These are phyloP conservation scores for Nicotiana undulata DNA, from an alignment of 257 asterid species.

Conservation along the genomic window DNA sequence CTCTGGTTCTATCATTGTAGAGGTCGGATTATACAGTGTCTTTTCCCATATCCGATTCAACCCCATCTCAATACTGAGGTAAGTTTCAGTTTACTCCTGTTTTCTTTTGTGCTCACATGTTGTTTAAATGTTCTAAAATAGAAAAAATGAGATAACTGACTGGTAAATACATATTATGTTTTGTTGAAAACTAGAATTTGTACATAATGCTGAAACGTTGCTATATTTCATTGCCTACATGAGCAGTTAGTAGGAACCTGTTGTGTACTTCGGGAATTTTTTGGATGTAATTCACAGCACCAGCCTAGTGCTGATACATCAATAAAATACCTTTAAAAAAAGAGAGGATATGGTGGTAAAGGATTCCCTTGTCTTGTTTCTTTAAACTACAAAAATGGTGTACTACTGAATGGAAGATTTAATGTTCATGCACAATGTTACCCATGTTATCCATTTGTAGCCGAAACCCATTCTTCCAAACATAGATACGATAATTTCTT, in stretches of 20 bases:
- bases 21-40: background rate
- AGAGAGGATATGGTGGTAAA: background rate
- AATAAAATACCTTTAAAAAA: background rate
- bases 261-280: background rate
- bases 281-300: background rate
- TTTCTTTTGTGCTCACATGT: background rate
- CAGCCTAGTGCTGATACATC: background rate
- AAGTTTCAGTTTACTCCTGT: constrained; percentile 6
- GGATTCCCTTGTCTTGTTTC: background rate
- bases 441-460: background rate
- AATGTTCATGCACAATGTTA: background rate
- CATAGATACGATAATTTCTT: background rate
- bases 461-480: background rate
- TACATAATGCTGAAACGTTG: background rate
- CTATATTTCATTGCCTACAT: background rate
- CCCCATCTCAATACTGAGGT: background rate
- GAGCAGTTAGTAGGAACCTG: background rate
- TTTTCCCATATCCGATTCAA: background rate
- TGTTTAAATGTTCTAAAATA: background rate
- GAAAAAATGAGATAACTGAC: background rate
- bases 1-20: background rate
- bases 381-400: background rate
- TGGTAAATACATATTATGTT: background rate
- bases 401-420: background rate
- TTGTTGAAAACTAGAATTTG: background rate